Conservation (phyloP, 768 basidiomycete species). For the Boletus pseudo-olivaceus region DNA sequence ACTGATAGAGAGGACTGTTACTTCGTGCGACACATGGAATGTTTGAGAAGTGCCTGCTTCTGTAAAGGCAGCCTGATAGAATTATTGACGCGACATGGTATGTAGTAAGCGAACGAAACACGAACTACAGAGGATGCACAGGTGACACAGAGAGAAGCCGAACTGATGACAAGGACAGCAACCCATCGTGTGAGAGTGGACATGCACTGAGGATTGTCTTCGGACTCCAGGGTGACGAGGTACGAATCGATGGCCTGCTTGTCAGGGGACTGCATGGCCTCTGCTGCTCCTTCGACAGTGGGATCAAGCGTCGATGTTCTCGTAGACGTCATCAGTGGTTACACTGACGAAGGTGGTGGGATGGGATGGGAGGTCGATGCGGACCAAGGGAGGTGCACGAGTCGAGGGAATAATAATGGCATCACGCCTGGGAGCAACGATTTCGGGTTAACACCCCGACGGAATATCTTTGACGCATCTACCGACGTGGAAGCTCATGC, state of each 20-base stretch:
- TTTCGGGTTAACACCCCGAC: neutral
- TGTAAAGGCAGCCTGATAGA: slow-evolving; percentile 53
- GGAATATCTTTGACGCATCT: neutral
- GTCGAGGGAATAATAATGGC: slow-evolving; percentile 6
- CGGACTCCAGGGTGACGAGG: slow-evolving; percentile 37
- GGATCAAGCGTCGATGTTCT: slow-evolving; percentile 4
- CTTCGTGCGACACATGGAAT: slow-evolving; percentile 52
- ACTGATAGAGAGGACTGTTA: slow-evolving; percentile 47
- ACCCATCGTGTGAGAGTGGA: slow-evolving; percentile 45
- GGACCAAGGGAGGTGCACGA: neutral
- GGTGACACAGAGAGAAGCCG: slow-evolving; percentile 48
- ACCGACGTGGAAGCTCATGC: neutral
- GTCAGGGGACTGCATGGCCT: neutral
- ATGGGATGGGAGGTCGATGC: neutral
- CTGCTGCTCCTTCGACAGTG: slow-evolving; percentile 9
- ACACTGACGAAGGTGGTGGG: neutral
- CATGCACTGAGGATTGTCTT: slow-evolving; percentile 43
- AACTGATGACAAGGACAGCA: slow-evolving; percentile 43
- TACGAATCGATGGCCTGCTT: slow-evolving; percentile 10
- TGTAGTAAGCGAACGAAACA: slow-evolving; percentile 2
- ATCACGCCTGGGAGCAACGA: neutral
- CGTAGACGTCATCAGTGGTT: slow-evolving; percentile 1
- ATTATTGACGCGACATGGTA: neutral
- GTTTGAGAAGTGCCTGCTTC: slow-evolving; percentile 53
- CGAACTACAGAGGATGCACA: slow-evolving; percentile 56